These are phyloP conservation scores for Podospora bellae-mahoneyi DNA, from an alignment of 495 filamentous ascomycete genomes.

Conservation along the genomic window DNA sequence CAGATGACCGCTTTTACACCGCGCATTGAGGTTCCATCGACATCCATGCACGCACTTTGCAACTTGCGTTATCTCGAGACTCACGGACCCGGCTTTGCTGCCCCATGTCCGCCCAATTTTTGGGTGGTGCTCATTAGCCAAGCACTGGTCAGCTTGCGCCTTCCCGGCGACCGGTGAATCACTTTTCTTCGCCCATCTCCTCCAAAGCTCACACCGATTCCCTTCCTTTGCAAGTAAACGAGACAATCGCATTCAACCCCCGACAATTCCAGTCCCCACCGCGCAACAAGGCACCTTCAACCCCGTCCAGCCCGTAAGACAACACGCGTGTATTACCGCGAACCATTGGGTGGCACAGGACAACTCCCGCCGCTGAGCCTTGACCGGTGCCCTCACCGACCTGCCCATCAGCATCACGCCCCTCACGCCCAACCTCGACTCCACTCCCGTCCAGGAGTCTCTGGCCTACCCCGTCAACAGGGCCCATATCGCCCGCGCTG, in stretches of 20 bases:
- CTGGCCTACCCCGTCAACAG: not conserved
- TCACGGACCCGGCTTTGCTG: not conserved
- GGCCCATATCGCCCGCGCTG: not conserved
- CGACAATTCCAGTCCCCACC: constrained; percentile 28
- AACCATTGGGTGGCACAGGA: not conserved
- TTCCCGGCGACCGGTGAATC: constrained; percentile 37
- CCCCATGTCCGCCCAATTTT: constrained; percentile 8
- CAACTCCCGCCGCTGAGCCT: not conserved
- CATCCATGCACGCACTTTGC: not conserved
- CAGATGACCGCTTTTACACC: not conserved
- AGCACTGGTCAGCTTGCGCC: constrained; percentile 25
- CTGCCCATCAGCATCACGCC: not conserved
- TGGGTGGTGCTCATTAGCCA: constrained; percentile 8
- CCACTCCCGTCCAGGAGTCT: not conserved
- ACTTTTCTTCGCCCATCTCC: constrained; percentile 31
- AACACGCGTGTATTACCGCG: constrained; percentile 17
- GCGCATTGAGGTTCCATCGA: not conserved
- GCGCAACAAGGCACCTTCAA: constrained; percentile 15
- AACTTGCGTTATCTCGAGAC: not conserved
- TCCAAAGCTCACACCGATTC: constrained; percentile 32
- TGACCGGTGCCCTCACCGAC: not conserved
- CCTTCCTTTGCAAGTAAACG: constrained; percentile 24
- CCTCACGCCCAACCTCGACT: not conserved
- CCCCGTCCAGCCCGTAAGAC: constrained; percentile 28
- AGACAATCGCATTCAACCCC: constrained; percentile 27